phyloP scores from a whole-genome alignment of 371 early-diverging fungal genomes.

The Zopfochytrium polystomum region DNA sequence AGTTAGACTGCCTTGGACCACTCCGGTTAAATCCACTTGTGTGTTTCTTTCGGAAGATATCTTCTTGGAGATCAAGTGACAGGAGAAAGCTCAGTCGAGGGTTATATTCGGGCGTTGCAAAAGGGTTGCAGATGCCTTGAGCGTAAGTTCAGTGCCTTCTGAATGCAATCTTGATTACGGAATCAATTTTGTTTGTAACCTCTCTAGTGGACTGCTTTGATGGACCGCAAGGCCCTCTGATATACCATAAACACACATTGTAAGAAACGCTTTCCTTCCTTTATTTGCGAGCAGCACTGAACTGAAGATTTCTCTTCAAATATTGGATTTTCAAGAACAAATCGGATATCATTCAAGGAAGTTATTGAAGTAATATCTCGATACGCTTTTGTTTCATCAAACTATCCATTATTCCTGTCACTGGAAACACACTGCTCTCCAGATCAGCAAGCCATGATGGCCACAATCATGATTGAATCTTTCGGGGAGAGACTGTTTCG shows the following conservation, averaged over 20 bases:
- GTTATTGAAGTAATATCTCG: constrained; percentile 69
- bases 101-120: constrained; percentile 74
- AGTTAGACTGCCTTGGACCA: too few relatives aligned
- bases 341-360: constrained; percentile 70
- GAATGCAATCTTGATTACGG: too few relatives aligned
- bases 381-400: constrained; percentile 74
- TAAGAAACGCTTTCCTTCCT: constrained; percentile 36
- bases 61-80: constrained; percentile 74
- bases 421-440: constrained; percentile 74
- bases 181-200: too few relatives aligned
- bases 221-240: constrained; percentile 71
- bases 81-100: constrained; percentile 70
- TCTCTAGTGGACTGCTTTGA: constrained; percentile 92
- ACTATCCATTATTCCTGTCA: constrained; percentile 77
- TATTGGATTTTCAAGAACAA: constrained; percentile 47
- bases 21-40: too few relatives aligned
- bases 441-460: constrained; percentile 72
- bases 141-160: too few relatives aligned
- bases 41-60: too few relatives aligned
- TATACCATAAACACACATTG: constrained; percentile 78
- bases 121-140: constrained; percentile 83
- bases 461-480: constrained; percentile 53
- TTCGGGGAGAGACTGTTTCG: constrained; percentile 63
- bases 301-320: constrained; percentile 2
- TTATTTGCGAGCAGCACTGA: too few relatives aligned